phyloP scores from a whole-genome alignment of 1,284 basidiomycete species.

The Trametes polyzona region DNA sequence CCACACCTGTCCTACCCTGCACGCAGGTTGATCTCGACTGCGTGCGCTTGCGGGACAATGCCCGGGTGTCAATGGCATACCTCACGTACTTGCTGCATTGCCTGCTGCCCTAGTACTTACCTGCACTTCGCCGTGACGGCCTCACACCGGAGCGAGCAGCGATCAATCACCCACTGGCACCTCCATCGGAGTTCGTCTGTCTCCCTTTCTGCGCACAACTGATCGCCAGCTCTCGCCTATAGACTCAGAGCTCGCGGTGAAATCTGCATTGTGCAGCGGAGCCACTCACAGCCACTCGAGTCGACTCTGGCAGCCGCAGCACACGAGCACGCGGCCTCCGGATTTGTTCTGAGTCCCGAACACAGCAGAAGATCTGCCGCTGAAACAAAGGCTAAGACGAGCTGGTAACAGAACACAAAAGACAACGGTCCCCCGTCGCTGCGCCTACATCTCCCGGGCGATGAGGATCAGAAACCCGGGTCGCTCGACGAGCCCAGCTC shows the following conservation, averaged over 20 bases:
- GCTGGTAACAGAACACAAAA: background rate
- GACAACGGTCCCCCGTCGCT: background rate
- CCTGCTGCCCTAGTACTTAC: too few species aligned
- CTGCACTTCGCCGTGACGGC: too few species aligned
- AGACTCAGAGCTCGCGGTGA: background rate
- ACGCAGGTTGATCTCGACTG: too few species aligned
- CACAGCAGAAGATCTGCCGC: too few species aligned
- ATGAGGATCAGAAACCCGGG: background rate
- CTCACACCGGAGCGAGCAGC: too few species aligned
- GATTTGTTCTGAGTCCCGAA: too few species aligned
- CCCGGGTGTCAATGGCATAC: too few species aligned
- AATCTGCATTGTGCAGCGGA: background rate
- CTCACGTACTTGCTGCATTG: too few species aligned
- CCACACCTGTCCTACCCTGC: too few species aligned
- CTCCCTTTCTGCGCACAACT: background rate
- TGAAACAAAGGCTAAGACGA: slow-evolving; percentile 1
- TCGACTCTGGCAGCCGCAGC: too few species aligned
- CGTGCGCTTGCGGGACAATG: too few species aligned
- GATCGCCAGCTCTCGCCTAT: background rate
- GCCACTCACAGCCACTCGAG: background rate
- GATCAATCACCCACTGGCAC: background rate
- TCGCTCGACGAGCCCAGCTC: background rate
- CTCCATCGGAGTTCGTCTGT: background rate
- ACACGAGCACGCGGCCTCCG: background rate
- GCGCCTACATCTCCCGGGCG: background rate